Evolutionary conservation across 1,284 basidiomycete genomes (phyloP).

Genomic region (Porogramme epimiltina): DNA sequence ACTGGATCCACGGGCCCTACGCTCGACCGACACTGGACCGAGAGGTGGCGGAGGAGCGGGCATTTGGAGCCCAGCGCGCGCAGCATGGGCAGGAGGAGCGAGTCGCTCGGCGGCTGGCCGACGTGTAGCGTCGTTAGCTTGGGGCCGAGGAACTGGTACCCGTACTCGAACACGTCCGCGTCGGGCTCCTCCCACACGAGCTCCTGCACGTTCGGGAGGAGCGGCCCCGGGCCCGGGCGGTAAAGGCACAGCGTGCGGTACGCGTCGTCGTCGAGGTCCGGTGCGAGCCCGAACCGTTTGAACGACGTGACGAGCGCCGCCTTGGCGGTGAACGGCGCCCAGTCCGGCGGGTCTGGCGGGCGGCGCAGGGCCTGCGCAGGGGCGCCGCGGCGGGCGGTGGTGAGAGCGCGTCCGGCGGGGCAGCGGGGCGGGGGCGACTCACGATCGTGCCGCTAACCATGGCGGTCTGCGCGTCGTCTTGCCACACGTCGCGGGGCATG

Average conservation of each 20-base stretch:
- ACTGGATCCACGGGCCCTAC: constrained; percentile 14
- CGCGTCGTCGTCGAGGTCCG: constrained; percentile 21
- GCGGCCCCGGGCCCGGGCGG: constrained; percentile 5
- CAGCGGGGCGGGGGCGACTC: constrained; percentile 3
- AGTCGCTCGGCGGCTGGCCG: constrained; percentile 20
- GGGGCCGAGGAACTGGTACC: constrained; percentile 16
- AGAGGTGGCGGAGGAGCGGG: constrained; percentile 16
- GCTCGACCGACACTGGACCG: constrained; percentile 19
- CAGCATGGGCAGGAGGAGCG: constrained; percentile 18
- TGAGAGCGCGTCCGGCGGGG: background rate
- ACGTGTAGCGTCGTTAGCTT: constrained; percentile 20
- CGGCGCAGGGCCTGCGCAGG: constrained; percentile 14
- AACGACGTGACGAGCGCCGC: constrained; percentile 17
- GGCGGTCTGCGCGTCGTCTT: constrained; percentile 4
- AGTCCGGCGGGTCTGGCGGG: constrained; percentile 16
- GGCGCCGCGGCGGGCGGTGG: too few species aligned
- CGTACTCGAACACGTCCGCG: constrained; percentile 22
- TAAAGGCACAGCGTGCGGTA: constrained; percentile 20
- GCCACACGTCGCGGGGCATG: constrained; percentile 20
- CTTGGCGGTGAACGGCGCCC: constrained; percentile 14
- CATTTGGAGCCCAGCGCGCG: constrained; percentile 15
- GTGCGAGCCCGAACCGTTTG: constrained; percentile 16
- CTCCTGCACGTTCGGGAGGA: constrained; percentile 18
- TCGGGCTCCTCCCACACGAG: constrained; percentile 23
- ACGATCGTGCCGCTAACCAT: constrained; percentile 10